Base-by-base conservation (phyloP, 495 filamentous ascomycete genomes). In the Podospora pseudoanserina region DNA sequence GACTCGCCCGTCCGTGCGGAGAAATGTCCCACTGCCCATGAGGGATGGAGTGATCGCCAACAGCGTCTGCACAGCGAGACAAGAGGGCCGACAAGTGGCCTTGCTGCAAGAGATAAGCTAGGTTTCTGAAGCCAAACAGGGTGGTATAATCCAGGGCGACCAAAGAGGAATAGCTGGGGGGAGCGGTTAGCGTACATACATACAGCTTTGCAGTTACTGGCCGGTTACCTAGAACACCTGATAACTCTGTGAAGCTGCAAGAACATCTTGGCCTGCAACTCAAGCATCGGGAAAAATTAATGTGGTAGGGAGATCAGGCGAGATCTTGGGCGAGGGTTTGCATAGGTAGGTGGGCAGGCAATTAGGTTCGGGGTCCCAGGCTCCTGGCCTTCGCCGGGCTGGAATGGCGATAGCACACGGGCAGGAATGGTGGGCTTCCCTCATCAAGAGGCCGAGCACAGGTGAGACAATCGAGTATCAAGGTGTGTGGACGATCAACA, bases 271-370 rank as follows among this genome's bases (percentile, higher is more conserved):
- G n/a, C 55, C 23, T 7, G 62, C 62, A 11, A 11, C 20, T 32
- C 18, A 23, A 26, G 44, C 30, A 23, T 58, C 65, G 65, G 58
- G 13, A 32, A 71, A 66, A 65, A 67, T 60, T 63, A 66, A 62
- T 7, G 20, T 18, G 66, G 69, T 60, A 67, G 65, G 69, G 54
- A 67, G 66, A 74, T 71, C 69, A 64, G 69, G 65, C 65, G 69
- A 70, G 62, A 65, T 26, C 53, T 54, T 59, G 65, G 30, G 30
- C 7, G 30, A 32, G 30, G 23, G 23, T 39, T 39, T 39, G 34
- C 2, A 39, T 5, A 39, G 66, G 66, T 64, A 30, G 20, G 4
- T 66, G 20, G 32, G 30, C 67, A 56, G 23, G 23, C 23, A 23
- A 23, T 1, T 23, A 23, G 23, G 23, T 1, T 23, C 23, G 1